Conservation (phyloP, 768 basidiomycete genomes). For the Trametes sanguinea region DNA sequence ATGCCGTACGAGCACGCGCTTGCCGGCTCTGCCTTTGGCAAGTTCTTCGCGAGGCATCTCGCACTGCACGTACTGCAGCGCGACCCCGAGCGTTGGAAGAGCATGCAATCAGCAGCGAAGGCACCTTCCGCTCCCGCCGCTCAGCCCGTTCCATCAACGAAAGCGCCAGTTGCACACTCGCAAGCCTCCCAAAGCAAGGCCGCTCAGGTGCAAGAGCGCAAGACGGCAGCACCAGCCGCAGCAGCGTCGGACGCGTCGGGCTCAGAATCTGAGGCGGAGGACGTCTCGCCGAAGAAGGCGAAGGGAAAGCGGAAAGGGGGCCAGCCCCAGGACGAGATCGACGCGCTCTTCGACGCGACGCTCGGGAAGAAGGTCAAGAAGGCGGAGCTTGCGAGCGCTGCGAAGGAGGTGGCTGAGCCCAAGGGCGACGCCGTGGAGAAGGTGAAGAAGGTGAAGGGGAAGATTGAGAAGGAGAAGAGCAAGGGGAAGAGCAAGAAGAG, state of each 20-base stretch:
- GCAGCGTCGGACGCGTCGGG: not conserved
- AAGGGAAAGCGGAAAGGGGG: conserved; percentile 51
- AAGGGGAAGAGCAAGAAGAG: conserved; percentile 20
- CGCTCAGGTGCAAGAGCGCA: not conserved
- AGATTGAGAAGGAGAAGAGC: not conserved
- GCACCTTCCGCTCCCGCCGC: conserved; percentile 31
- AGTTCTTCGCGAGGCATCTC: conserved; percentile 80
- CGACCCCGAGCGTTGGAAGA: conserved; percentile 83
- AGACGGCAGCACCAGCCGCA: not conserved
- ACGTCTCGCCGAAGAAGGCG: conserved; percentile 29
- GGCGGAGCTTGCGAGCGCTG: conserved; percentile 40
- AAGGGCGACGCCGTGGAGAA: conserved; percentile 10
- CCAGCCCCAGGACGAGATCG: conserved; percentile 66
- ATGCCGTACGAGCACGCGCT: conserved; percentile 70
- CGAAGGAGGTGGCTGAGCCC: conserved; percentile 11
- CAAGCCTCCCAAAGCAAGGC: not conserved
- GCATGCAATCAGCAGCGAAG: conserved; percentile 45
- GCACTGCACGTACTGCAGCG: conserved; percentile 78
- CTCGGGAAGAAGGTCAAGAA: conserved; percentile 63
- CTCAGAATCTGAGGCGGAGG: not conserved
- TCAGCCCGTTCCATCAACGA: not conserved
- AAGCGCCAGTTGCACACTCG: not conserved
- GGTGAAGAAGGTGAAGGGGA: not conserved
- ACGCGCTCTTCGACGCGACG: conserved; percentile 61
- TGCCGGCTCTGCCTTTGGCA: conserved; percentile 79